Conservation (phyloP, 2,329 filamentous ascomycete species). For the Aspergillus quadrilineatus region DNA sequence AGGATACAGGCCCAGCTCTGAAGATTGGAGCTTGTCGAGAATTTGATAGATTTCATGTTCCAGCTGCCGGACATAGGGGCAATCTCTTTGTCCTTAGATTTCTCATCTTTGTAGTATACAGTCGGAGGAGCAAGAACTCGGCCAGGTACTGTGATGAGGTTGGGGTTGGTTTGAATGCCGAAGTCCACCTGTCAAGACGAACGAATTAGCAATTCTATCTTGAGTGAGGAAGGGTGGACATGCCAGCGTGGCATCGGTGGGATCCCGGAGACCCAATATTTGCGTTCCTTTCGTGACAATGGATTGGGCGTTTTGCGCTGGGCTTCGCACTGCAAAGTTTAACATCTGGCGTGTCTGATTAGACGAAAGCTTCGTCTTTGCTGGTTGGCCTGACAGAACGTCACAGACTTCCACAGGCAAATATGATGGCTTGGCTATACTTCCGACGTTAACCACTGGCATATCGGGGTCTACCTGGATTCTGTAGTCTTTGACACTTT, state of each 20-base stretch:
- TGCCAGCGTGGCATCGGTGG: constrained; percentile 47
- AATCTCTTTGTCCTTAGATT: constrained; percentile 21
- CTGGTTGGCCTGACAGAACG: constrained; percentile 64
- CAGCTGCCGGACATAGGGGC: constrained; percentile 56
- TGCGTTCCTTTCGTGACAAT: constrained; percentile 58
- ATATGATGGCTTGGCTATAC: constrained; percentile 57
- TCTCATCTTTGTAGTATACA: constrained; percentile 56
- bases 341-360: constrained; percentile 70
- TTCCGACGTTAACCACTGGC: constrained; percentile 69
- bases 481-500: constrained; percentile 31
- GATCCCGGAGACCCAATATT: constrained; percentile 57
- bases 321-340: constrained; percentile 66
- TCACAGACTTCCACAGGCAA: constrained; percentile 66
- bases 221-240: constrained; percentile 17
- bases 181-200: constrained; percentile 50
- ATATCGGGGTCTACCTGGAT: constrained; percentile 42
- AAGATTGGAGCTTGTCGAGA: constrained; percentile 51
- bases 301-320: constrained; percentile 65
- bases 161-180: constrained; percentile 50
- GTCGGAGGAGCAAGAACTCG: constrained; percentile 64
- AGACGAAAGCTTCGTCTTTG: constrained; percentile 58
- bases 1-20: constrained; percentile 31
- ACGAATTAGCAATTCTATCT: background rate
- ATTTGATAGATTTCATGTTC: constrained; percentile 64
- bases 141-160: constrained; percentile 69